Evolutionary conservation across 257 asterid species (phyloP).

Genomic region (Scutellaria barbata): DNA sequence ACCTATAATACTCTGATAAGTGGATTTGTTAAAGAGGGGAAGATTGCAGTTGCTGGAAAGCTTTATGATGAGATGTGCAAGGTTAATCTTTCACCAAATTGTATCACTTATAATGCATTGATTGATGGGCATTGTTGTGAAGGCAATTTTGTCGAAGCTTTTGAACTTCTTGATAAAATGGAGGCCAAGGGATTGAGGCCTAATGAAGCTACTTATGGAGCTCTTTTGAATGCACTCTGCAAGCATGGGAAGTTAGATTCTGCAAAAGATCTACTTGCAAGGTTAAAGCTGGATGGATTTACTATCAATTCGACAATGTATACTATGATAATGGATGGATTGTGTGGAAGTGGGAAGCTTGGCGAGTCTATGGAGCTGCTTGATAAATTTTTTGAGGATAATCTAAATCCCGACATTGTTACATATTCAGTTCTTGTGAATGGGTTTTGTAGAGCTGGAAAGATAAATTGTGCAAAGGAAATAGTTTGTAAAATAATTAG

Average conservation of each 20-base stretch:
- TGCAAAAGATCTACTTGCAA: constrained; percentile 57
- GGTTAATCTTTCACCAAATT: constrained; percentile 60
- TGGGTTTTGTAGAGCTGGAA: constrained; percentile 78
- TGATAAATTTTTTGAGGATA: constrained; percentile 54
- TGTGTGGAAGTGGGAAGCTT: constrained; percentile 59
- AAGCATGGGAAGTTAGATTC: constrained; percentile 65
- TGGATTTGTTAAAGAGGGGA: constrained; percentile 87
- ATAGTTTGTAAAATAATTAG: constrained; percentile 63
- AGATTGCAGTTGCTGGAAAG: constrained; percentile 62
- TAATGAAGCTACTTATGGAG: constrained; percentile 75
- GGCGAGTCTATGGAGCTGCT: constrained; percentile 55
- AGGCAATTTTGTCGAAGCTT: constrained; percentile 68
- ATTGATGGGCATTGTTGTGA: constrained; percentile 74
- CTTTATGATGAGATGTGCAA: constrained; percentile 71
- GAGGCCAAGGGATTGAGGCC: constrained; percentile 60
- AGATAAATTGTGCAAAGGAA: constrained; percentile 56
- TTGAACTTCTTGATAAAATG: constrained; percentile 65
- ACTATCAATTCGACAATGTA: constrained; percentile 53
- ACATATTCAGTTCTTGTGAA: constrained; percentile 81
- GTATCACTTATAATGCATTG: constrained; percentile 71
- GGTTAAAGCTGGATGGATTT: constrained; percentile 58
- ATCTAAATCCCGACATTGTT: constrained; percentile 62
- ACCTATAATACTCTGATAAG: constrained; percentile 82
- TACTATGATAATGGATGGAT: constrained; percentile 71
- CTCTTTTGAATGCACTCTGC: constrained; percentile 81